Conservation (phyloP, 768 basidiomycete genomes). For the Termitomyces sp. region DNA sequence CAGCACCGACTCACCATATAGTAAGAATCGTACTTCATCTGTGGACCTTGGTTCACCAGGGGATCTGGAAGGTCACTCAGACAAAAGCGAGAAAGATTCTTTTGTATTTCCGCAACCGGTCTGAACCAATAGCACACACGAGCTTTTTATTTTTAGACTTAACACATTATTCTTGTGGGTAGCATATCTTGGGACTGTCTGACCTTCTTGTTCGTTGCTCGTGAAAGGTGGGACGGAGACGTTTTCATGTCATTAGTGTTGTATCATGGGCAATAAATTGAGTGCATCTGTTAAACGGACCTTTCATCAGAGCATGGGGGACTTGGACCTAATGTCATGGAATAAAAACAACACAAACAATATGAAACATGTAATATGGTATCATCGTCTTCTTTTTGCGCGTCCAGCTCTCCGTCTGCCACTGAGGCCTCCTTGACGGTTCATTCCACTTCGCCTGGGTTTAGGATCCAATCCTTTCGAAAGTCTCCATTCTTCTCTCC, state of each 20-base stretch:
- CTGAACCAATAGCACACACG: not conserved
- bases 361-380: not conserved
- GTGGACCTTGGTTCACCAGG: slow-evolving; percentile 21
- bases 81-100: slow-evolving; percentile 20
- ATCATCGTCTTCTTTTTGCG: slow-evolving; percentile 63
- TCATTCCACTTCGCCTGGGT: slow-evolving; percentile 49
- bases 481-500: slow-evolving; percentile 76
- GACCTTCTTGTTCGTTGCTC: not conserved
- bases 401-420: slow-evolving; percentile 65
- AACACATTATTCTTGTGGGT: not conserved
- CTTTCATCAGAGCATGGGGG: not conserved
- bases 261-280: not conserved
- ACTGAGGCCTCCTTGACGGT: slow-evolving; percentile 58
- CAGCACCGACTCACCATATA: slow-evolving; percentile 20
- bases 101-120: slow-evolving; percentile 18
- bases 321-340: not conserved
- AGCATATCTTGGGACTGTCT: not conserved
- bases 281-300: slow-evolving; percentile 1
- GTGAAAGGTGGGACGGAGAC: not conserved
- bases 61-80: slow-evolving; percentile 21
- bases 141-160: not conserved
- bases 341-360: not conserved
- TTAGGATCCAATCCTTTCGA: slow-evolving; percentile 68
- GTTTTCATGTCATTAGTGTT: not conserved
- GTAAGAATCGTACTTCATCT: slow-evolving; percentile 20